These are phyloP conservation scores for Ophiostoma sp. DNA, from an alignment of 2,329 filamentous ascomycete genomes.

Conservation along the genomic window DNA sequence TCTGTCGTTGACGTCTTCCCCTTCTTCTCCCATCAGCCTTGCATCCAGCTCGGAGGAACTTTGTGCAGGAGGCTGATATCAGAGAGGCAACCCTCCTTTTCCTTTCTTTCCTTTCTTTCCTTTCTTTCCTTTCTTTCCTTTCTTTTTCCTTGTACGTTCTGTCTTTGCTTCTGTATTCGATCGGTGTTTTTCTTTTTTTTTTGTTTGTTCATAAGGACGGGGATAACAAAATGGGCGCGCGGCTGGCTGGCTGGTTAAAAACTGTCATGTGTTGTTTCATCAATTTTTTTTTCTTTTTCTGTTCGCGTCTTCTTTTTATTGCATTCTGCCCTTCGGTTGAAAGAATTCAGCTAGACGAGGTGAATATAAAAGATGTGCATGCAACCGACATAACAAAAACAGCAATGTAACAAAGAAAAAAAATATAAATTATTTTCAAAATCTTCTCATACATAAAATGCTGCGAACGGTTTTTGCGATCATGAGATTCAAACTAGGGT, in stretches of 20 bases:
- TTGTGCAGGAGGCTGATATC: not conserved
- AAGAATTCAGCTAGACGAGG: conserved; percentile 10
- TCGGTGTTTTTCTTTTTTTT: conserved; percentile 5
- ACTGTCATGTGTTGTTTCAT: conserved; percentile 23
- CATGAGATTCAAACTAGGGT: too few relatives aligned
- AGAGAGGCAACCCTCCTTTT: not conserved
- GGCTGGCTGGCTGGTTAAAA: conserved; percentile 26
- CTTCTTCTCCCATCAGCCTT: not conserved
- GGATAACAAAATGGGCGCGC: conserved; percentile 22
- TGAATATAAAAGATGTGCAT: conserved; percentile 7
- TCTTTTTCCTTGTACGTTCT: not conserved
- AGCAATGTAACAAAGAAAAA: conserved; percentile 18
- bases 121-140: not conserved
- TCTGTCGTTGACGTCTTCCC: not conserved
- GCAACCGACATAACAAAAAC: conserved; percentile 12
- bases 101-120: not conserved
- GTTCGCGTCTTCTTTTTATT: conserved; percentile 6
- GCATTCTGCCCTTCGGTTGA: not conserved
- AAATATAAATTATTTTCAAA: conserved; percentile 16
- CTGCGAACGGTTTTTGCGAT: too few relatives aligned
- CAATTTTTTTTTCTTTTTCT: conserved; percentile 18
- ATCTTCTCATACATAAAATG: not conserved
- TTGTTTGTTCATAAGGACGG: conserved; percentile 12
- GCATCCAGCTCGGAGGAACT: conserved; percentile 8
- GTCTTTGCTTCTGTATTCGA: not conserved